Evolutionary conservation across 1,284 basidiomycete species (phyloP), one percentile per base, ranked within the genome.

Genomic region (Cerrena zonata): DNA sequence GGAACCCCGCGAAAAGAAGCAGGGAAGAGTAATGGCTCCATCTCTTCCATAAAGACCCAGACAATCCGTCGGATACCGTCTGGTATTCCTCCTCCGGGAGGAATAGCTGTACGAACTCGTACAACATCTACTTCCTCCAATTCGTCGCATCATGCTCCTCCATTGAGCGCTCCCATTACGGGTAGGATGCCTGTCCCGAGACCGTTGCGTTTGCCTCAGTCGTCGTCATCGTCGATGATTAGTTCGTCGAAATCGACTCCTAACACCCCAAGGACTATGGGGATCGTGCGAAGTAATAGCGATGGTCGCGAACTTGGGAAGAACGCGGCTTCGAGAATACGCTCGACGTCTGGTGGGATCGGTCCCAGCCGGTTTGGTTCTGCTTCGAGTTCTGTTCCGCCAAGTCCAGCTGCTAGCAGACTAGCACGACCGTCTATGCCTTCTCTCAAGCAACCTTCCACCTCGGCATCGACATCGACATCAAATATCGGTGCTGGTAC

Each of bases 161-260:
- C 5, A 41, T 11, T 46, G 50, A 23, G 15, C 36, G 21, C 19
- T 45, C 21, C 25, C 43, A n/a, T 43, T 37, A 12, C n/a, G 37
- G 11, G n/a, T 37, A 30, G 48, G 23, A 34, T 46, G 12, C 36
- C 50, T 2, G 44, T 53, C 15, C 56, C 56, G 3, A 27, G 53
- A 22, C 56, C 56, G 12, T 53, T 57, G 22, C 56, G 56, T 5
- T 49, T 57, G 7, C 45, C 56, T 18, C 53, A 56, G 37, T 30
- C 50, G 19, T 51, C 55, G 15, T n/a, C n/a, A n/a, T n/a, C n/a
- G n/a, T n/a, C n/a, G n/a, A n/a, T n/a, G n/a, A n/a, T 25, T 23
- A 18, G 34, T 52, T n/a, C 44, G 48, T n/a, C 45, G 46, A 49
- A 34, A 36, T 24, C 46, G 13, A 51, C 48, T 21, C 39, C 21